phyloP scores from a whole-genome alignment of 352 stramenopile species.

The Phytophthora cactorum region DNA sequence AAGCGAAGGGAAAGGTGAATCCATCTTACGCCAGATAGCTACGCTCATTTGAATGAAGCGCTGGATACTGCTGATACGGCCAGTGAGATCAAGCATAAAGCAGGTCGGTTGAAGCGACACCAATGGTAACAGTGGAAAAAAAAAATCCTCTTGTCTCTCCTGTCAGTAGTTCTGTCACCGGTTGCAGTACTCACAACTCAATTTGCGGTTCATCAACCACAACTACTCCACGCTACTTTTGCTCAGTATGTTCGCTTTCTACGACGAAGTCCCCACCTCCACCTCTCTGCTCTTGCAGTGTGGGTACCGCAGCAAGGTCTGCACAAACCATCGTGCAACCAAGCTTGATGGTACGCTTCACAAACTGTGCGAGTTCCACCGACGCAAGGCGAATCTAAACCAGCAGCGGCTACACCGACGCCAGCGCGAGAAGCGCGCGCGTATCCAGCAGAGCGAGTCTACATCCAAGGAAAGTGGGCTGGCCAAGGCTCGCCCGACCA shows the following conservation, averaged over 20 bases:
- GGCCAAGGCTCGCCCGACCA: background rate
- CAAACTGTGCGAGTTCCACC: constrained; percentile 67
- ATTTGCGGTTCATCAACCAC: constrained; percentile 26
- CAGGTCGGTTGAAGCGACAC: background rate
- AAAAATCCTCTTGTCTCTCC: constrained; percentile 9
- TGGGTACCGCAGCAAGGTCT: constrained; percentile 63
- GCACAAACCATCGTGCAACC: constrained; percentile 47
- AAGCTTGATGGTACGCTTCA: constrained; percentile 61
- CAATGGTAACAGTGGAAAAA: background rate
- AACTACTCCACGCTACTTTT: constrained; percentile 1
- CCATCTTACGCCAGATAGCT: background rate
- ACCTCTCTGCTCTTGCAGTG: constrained; percentile 36
- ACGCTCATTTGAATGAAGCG: background rate
- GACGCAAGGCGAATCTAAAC: constrained; percentile 61
- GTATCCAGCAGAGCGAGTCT: constrained; percentile 4
- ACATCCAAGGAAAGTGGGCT: background rate
- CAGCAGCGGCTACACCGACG: constrained; percentile 55
- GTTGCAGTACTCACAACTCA: constrained; percentile 9
- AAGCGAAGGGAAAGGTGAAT: background rate
- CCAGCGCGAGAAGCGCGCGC: constrained; percentile 27
- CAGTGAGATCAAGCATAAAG: background rate
- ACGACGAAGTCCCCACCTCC: constrained; percentile 24
- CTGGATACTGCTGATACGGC: background rate
- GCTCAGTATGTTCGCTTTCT: constrained; percentile 23
- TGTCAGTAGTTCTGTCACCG: background rate